Conservation (phyloP, 2,329 filamentous ascomycete genomes). For the Sporothrix schenckii region DNA sequence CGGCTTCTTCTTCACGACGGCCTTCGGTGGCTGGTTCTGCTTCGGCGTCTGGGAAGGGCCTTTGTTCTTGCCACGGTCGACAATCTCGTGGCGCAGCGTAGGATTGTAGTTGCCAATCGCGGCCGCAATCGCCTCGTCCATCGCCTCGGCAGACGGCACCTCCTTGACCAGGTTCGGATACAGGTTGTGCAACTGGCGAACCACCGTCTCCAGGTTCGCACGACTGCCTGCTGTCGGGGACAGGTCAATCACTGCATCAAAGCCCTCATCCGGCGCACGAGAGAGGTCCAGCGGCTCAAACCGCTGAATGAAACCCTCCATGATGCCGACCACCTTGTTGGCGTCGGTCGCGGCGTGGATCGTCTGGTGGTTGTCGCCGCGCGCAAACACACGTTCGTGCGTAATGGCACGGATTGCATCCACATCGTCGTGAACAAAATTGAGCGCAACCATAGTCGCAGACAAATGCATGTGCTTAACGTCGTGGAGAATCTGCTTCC, state of each 20-base stretch:
- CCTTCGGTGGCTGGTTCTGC: slow-evolving; percentile 42
- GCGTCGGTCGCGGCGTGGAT: slow-evolving; percentile 80
- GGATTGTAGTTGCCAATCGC: slow-evolving; percentile 79
- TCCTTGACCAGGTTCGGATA: slow-evolving; percentile 76
- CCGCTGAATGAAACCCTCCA: slow-evolving; percentile 88
- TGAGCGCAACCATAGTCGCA: slow-evolving; percentile 78
- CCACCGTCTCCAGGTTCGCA: slow-evolving; percentile 78
- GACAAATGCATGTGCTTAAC: slow-evolving; percentile 64
- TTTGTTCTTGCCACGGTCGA: slow-evolving; percentile 56
- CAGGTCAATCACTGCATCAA: slow-evolving; percentile 83
- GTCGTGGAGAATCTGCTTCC: slow-evolving; percentile 83
- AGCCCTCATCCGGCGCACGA: slow-evolving; percentile 72
- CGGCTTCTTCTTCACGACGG: slow-evolving; percentile 51
- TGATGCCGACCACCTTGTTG: slow-evolving; percentile 80
- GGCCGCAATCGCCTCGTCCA: slow-evolving; percentile 76
- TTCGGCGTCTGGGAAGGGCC: slow-evolving; percentile 43
- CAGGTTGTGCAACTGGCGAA: slow-evolving; percentile 69
- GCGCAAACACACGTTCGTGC: slow-evolving; percentile 73
- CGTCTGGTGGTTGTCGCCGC: slow-evolving; percentile 97
- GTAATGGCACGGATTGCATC: slow-evolving; percentile 74
- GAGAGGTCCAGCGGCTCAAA: slow-evolving; percentile 77
- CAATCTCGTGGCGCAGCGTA: slow-evolving; percentile 73
- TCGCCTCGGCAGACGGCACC: slow-evolving; percentile 70
- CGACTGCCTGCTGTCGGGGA: slow-evolving; percentile 77
- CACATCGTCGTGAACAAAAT: slow-evolving; percentile 83